Conservation (phyloP, 768 basidiomycete species). For the Omphalotus guepiniiformis region DNA sequence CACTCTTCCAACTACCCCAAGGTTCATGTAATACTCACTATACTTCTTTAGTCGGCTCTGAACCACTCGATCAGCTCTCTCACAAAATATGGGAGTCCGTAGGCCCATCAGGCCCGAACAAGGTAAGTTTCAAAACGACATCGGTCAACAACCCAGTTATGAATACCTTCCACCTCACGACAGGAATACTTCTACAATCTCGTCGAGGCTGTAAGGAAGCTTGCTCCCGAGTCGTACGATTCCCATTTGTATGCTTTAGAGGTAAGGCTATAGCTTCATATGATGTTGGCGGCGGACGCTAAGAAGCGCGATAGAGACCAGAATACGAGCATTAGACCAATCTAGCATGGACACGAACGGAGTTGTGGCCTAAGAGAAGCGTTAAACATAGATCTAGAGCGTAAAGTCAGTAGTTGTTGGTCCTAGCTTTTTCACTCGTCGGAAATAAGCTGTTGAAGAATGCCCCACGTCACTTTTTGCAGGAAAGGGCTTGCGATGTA, state of each 20-base stretch:
- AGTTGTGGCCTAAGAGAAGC: too few species aligned
- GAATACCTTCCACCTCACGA: background rate
- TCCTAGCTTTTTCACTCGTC: too few species aligned
- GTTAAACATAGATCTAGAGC: too few species aligned
- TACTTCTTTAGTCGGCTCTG: conserved; percentile 63
- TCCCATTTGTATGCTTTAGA: conserved; percentile 76
- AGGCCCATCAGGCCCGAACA: conserved; percentile 90
- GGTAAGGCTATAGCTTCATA: conserved; percentile 32
- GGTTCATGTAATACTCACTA: background rate
- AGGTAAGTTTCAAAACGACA: conserved; percentile 40
- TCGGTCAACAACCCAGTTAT: background rate
- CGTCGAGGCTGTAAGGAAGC: conserved; percentile 62
- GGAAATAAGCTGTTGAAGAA: too few species aligned
- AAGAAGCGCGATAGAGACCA: too few species aligned
- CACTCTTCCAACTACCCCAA: background rate
- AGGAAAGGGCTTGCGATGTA: too few species aligned
- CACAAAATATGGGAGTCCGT: conserved; percentile 65
- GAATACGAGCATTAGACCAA: too few species aligned
- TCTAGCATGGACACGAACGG: too few species aligned
- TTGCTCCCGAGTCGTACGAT: conserved; percentile 72
- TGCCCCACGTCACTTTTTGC: too few species aligned
- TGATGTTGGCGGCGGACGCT: too few species aligned
- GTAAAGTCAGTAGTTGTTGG: too few species aligned
- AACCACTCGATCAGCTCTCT: conserved; percentile 68
- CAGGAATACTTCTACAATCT: conserved; percentile 89